Evolutionary conservation across 148 eudicot genomes (phyloP), one percentile per base, ranked within the genome.

Genomic region (Selenicereus undatus): DNA sequence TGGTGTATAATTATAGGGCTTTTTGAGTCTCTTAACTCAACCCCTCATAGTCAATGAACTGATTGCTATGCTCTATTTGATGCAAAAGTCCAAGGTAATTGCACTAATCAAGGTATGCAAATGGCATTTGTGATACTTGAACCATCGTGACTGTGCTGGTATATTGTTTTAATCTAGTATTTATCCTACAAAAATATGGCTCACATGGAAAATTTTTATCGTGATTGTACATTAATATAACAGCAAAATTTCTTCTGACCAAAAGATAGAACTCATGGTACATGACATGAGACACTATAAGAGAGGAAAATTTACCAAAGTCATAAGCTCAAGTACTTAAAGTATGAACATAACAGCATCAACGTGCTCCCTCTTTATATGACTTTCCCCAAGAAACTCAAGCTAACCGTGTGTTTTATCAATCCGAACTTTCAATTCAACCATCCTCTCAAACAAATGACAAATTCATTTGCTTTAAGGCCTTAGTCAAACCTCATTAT

Each of bases 351-450:
- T 54, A 76, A 66, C 35, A 29, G 35, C 39, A 32, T 6, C 56
- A 76, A 32, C 21, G 7, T 71, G 69, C 30, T 21, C 84, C 79
- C 75, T 72, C 70, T 76, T 48, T 66, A 65, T 50, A 66, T 73
- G 82, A 74, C 71, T 74, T 32, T 64, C 29, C 12, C 13, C 26
- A 11, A n/a, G 43, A 36, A 48, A 71, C 58, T 83, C 35, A 75
- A 79, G 42, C 73, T 62, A 76, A 77, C 77, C 83, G 86, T 80
- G 81, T 84, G 35, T 58, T 29, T 30, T 35, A 39, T 22, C 76
- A 48, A 54, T 78, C 78, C 78, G 48, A 52, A 51, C 11, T 80
- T 76, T 72, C 78, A 84, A 84, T 77, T 84, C 83, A 84, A 84
- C 22, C 76, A 80, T 69, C 74, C 77, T 72, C 64, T 8, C 30